Conservation (phyloP, 331 rosid genomes). For the Dryas integrifolia region DNA sequence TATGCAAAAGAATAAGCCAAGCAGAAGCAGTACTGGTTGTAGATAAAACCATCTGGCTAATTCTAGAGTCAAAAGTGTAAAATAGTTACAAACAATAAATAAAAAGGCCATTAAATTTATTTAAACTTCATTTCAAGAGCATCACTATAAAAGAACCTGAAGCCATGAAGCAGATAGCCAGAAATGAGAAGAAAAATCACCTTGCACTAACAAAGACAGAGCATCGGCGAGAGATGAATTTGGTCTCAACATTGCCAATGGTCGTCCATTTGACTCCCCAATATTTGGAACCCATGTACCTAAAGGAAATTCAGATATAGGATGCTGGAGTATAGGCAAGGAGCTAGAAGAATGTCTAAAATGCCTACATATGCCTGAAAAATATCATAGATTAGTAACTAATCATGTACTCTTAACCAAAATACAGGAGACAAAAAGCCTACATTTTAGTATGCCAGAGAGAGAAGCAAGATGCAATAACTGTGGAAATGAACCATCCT, state of each 20-base stretch:
- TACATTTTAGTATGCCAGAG: slow-evolving; percentile 81
- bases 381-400: slow-evolving; percentile 40
- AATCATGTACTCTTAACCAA: slow-evolving; percentile 24
- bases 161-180: slow-evolving; percentile 20
- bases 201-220: slow-evolving; percentile 72
- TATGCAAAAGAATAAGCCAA: slow-evolving; percentile 18
- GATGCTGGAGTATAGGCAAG: slow-evolving; percentile 76
- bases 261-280: slow-evolving; percentile 63
- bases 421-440: slow-evolving; percentile 22
- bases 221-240: slow-evolving; percentile 67
- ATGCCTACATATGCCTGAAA: slow-evolving; percentile 81
- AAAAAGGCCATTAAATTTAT: neutral
- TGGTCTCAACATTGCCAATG: slow-evolving; percentile 65
- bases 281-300: slow-evolving; percentile 85
- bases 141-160: neutral
- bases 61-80: neutral
- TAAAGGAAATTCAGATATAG: slow-evolving; percentile 66
- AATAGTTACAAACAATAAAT: neutral
- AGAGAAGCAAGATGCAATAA: slow-evolving; percentile 88
- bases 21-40: slow-evolving; percentile 10
- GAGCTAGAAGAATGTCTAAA: slow-evolving; percentile 65
- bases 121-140: neutral
- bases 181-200: slow-evolving; percentile 42
- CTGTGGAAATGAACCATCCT: slow-evolving; percentile 78
- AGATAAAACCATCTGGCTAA: neutral